phyloP scores from a whole-genome alignment of 306 rosid species.

The Prinsepia uniflora region DNA sequence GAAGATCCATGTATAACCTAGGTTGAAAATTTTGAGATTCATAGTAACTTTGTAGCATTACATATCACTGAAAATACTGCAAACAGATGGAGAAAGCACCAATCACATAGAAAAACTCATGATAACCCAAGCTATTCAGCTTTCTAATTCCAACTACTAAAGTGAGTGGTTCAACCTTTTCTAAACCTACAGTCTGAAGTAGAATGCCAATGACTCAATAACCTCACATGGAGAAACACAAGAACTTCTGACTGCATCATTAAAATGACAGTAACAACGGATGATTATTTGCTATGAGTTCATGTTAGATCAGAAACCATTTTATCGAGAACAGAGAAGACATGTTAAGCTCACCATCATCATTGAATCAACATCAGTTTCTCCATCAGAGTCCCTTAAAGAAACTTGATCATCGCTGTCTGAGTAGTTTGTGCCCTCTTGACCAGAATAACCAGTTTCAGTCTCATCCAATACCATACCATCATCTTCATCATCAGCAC shows the following conservation, averaged over 20 bases:
- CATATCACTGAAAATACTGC: background rate
- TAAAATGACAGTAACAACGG: conserved; percentile 4
- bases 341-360: conserved; percentile 67
- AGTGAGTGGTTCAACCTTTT: background rate
- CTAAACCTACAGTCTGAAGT: background rate
- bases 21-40: conserved; percentile 1
- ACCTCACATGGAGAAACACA: background rate
- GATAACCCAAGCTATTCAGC: background rate
- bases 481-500: conserved; percentile 50
- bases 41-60: background rate
- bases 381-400: conserved; percentile 64
- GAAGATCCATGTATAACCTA: background rate
- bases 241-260: background rate
- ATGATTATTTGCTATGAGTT: background rate
- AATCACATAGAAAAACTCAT: background rate
- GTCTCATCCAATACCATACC: conserved; percentile 68
- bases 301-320: background rate
- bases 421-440: conserved; percentile 33
- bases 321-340: background rate
- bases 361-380: conserved; percentile 76
- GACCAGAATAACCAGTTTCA: conserved; percentile 41
- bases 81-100: background rate
- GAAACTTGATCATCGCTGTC: conserved; percentile 72
- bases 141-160: background rate
- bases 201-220: background rate